These are phyloP conservation scores for Mycena leptocephala DNA, from an alignment of 768 basidiomycete genomes.

Conservation along the genomic window DNA sequence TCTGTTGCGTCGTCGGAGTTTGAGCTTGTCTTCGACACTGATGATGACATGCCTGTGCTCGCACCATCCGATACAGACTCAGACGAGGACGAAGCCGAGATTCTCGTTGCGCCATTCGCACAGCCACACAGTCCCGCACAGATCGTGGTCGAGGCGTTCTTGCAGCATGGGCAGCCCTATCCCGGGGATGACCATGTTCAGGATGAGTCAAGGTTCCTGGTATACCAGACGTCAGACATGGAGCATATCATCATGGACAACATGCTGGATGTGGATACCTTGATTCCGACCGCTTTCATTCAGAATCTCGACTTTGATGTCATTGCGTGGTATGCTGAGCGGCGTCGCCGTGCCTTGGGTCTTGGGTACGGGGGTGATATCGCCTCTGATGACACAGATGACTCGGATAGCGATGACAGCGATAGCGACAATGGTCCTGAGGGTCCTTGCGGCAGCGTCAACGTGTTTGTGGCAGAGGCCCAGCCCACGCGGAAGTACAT, in stretches of 20 bases:
- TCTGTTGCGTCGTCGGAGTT: neutral
- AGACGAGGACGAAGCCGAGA: neutral
- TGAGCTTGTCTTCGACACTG: neutral
- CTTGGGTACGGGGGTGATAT: neutral
- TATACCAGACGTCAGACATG: slow-evolving; percentile 21
- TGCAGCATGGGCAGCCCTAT: slow-evolving; percentile 14
- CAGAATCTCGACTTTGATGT: neutral
- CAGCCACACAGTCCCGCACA: neutral
- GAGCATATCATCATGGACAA: slow-evolving; percentile 28
- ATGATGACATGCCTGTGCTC: neutral
- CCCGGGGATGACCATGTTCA: slow-evolving; percentile 11
- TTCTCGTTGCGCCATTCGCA: neutral
- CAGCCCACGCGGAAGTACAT: neutral
- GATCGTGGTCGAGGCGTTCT: neutral
- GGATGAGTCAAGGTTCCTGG: neutral
- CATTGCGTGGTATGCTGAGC: slow-evolving; percentile 13
- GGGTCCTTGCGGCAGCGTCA: neutral
- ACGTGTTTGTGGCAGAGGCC: neutral
- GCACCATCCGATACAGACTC: neutral
- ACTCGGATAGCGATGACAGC: neutral
- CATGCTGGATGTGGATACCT: neutral
- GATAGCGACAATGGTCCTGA: neutral
- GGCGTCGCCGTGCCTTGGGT: neutral
- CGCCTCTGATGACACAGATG: neutral
- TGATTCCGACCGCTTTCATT: neutral